Conservation (phyloP, 140 eudicot genomes). For the Erigeron philadelphicus region DNA sequence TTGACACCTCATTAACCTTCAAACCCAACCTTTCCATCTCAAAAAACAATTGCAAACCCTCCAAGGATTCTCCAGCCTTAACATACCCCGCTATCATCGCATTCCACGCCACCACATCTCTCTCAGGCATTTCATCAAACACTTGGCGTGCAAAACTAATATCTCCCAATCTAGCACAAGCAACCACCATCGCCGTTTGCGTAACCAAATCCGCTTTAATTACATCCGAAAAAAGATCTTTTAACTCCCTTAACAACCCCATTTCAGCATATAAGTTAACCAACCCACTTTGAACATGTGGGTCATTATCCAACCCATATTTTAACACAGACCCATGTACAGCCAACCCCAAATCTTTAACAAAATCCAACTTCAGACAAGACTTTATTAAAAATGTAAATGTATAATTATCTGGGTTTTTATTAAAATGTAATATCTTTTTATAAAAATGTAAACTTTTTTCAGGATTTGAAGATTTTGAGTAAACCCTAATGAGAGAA, state of each 20-base stretch:
- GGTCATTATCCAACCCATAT: constrained; percentile 20
- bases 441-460: constrained; percentile 10
- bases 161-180: constrained; percentile 20
- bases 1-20: constrained; percentile 26
- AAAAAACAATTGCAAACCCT: constrained; percentile 31
- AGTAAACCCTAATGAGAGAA: constrained; percentile 19
- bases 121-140: constrained; percentile 18
- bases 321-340: constrained; percentile 12
- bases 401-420: constrained; percentile 19
- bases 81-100: constrained; percentile 38
- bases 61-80: constrained; percentile 22
- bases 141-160: constrained; percentile 14
- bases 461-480: constrained; percentile 23
- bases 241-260: constrained; percentile 9
- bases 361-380: not conserved
- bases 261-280: constrained; percentile 16
- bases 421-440: not conserved
- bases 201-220: constrained; percentile 10
- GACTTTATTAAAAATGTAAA: constrained; percentile 21
- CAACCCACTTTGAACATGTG: constrained; percentile 19
- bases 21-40: constrained; percentile 32
- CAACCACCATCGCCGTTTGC: constrained; percentile 19
- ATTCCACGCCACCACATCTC: constrained; percentile 21
- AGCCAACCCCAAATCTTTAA: not conserved
- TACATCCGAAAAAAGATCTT: constrained; percentile 5